phyloP scores from a whole-genome alignment of 768 basidiomycete genomes.

The Calocybe indica region DNA sequence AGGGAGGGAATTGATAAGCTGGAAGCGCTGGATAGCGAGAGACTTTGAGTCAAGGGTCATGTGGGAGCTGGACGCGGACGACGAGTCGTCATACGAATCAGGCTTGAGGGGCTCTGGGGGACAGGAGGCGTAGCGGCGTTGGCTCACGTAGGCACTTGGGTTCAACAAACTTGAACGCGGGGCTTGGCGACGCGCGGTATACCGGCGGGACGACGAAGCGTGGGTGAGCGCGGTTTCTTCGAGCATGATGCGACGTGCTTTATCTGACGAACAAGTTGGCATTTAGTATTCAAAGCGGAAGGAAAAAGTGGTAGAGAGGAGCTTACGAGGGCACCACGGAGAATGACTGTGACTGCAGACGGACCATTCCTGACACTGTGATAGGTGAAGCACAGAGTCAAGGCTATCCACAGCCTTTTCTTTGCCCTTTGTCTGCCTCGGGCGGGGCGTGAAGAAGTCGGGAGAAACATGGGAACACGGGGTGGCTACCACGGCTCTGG shows the following conservation, averaged over 20 bases:
- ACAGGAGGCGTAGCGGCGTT: constrained; percentile 20
- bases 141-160: constrained; percentile 4
- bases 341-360: constrained; percentile 38
- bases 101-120: constrained; percentile 5
- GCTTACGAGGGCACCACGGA: constrained; percentile 37
- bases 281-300: background rate
- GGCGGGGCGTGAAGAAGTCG: constrained; percentile 53
- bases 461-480: constrained; percentile 25
- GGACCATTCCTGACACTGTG: constrained; percentile 39
- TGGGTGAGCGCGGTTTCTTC: constrained; percentile 21
- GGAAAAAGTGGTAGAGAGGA: background rate
- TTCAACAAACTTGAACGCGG: background rate
- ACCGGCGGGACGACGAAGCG: constrained; percentile 2
- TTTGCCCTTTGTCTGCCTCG: constrained; percentile 49
- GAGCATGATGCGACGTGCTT: constrained; percentile 30
- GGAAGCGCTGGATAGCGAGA: constrained; percentile 3
- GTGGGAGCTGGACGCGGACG: background rate
- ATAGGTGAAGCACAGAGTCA: constrained; percentile 22
- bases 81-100: background rate
- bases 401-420: constrained; percentile 30
- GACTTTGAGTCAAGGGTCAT: background rate
- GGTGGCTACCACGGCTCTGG: constrained; percentile 15
- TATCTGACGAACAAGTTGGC: constrained; percentile 13
- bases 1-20: constrained; percentile 1
- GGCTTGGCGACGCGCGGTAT: constrained; percentile 4